Conservation (phyloP, 495 filamentous ascomycete species). For the Trypethelium eluteriae region DNA sequence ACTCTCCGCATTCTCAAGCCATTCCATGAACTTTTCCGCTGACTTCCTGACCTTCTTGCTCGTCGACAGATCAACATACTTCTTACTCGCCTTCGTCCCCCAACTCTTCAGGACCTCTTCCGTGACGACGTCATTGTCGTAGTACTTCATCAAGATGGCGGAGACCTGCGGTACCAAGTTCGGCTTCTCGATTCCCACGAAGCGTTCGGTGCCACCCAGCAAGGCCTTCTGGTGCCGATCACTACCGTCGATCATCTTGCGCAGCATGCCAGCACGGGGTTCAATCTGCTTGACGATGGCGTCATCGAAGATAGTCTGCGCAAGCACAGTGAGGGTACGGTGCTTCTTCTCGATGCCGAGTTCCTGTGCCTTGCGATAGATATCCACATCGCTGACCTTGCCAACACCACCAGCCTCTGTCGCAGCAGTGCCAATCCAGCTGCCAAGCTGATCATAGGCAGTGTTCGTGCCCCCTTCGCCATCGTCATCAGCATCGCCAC, state of each 20-base stretch:
- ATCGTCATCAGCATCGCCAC: conserved; percentile 80
- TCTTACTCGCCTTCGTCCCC: conserved; percentile 92
- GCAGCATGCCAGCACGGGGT: conserved; percentile 72
- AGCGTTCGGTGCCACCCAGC: conserved; percentile 92
- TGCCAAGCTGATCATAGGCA: conserved; percentile 84
- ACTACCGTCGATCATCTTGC: conserved; percentile 74
- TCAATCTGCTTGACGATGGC: conserved; percentile 80
- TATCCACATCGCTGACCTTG: conserved; percentile 75
- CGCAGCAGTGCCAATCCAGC: conserved; percentile 77
- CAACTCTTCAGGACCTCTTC: conserved; percentile 86
- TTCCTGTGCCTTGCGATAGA: conserved; percentile 94
- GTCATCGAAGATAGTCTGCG: conserved; percentile 88
- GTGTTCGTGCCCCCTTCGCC: conserved; percentile 68
- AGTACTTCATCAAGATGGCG: conserved; percentile 77
- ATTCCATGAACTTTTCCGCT: conserved; percentile 85
- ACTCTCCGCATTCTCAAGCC: conserved; percentile 86
- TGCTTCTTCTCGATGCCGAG: conserved; percentile 93
- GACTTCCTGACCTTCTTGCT: conserved; percentile 96
- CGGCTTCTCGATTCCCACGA: conserved; percentile 74
- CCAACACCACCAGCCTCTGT: conserved; percentile 60
- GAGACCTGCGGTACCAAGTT: conserved; percentile 71
- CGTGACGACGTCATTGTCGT: conserved; percentile 75
- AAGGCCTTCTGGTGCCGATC: conserved; percentile 94
- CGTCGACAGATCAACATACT: conserved; percentile 80
- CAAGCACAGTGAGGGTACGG: conserved; percentile 83